A percentile compares a stretch with the other conserved stretches of the same genome.
Conservation (phyloP, 768 basidiomycete species). For the Cyclocybe cylindracea region DNA sequence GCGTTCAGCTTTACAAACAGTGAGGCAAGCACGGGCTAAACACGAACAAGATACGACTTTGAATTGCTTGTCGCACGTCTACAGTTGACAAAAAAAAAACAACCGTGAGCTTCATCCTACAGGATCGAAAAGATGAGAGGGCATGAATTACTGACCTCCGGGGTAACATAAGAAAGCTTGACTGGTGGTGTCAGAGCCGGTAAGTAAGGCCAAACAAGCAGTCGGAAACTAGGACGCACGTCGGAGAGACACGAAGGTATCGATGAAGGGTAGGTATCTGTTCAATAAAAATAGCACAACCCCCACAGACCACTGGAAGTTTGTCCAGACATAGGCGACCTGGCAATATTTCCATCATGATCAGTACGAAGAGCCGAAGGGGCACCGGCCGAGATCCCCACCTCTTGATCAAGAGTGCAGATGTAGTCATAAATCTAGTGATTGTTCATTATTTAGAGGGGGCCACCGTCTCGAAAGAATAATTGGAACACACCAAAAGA, state of each 20-base stretch:
- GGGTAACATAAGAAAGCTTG: conserved; percentile 17
- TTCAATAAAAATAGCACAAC: conserved; percentile 38
- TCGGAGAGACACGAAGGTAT: conserved; percentile 34
- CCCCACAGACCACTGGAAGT: conserved; percentile 25
- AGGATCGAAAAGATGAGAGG: neutral
- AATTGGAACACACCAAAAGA: conserved; percentile 19
- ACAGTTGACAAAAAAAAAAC: neutral
- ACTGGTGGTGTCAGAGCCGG: conserved; percentile 2
- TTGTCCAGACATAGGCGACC: conserved; percentile 36
- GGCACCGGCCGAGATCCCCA: neutral
- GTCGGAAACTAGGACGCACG: conserved; percentile 17
- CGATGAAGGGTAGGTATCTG: conserved; percentile 40
- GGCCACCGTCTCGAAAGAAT: too few species aligned
- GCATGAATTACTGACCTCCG: conserved; percentile 13
- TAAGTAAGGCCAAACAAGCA: neutral
- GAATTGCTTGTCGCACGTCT: conserved; percentile 26
- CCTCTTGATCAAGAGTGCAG: conserved; percentile 38
- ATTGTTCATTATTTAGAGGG: neutral
- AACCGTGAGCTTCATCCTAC: neutral
- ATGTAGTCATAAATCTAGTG: conserved; percentile 34
- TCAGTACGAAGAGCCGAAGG: neutral
- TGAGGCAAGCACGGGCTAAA: neutral
- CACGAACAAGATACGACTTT: conserved; percentile 32
- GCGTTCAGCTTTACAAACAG: neutral
- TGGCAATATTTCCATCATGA: conserved; percentile 3